Evolutionary conservation across 306 rosid genomes (phyloP), one percentile per base, ranked within the genome.

Genomic region (Mimosa pudica): DNA sequence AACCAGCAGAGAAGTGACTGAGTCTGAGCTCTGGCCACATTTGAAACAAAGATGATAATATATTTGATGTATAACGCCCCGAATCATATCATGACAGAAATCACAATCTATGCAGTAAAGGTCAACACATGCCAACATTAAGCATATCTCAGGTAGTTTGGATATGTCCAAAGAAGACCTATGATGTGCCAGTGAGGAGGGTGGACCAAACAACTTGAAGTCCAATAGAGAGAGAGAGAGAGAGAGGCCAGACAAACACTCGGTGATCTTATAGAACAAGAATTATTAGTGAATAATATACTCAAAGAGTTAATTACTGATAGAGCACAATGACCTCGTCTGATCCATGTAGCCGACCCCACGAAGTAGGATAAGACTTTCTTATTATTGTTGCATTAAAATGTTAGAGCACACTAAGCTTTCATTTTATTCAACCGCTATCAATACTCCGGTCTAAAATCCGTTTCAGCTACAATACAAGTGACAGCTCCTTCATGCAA

Each of bases 1-100:
- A 44, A 20, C 54, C 54, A 70, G 57, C 38, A 20, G 41, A 70
- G 74, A 70, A 70, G 74, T 45, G 74, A 38, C 74, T 46, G 74
- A 70, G 32, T 46, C 35, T 70, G n/a, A 55, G 33, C 32, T 70
- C 17, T 70, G 57, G 57, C 57, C 74, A 45, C 74, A 10, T 69
- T 12, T 70, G 46, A 46, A 12, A 24, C 54, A 42, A 44, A n/a
- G 54, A 68, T 10, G 38, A 14, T 5, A 14, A 70, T 1, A 3
- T 3, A 12, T 44, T 45, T n/a, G 52, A 41, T 8, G 33, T 42
- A 68, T 4, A 69, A 44, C 7, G 4, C 73, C 2, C 30, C 30
- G 30, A 42, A 11, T 10, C 33, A 46, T 20, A 70, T 70, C 38
- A 46, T 11, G 24, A 38, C 38, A 70, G 38, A 45, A 46, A 68